Evolutionary conservation across 176 grass and related monocot species (phyloP).

Genomic region (Elaeis guineensis): DNA sequence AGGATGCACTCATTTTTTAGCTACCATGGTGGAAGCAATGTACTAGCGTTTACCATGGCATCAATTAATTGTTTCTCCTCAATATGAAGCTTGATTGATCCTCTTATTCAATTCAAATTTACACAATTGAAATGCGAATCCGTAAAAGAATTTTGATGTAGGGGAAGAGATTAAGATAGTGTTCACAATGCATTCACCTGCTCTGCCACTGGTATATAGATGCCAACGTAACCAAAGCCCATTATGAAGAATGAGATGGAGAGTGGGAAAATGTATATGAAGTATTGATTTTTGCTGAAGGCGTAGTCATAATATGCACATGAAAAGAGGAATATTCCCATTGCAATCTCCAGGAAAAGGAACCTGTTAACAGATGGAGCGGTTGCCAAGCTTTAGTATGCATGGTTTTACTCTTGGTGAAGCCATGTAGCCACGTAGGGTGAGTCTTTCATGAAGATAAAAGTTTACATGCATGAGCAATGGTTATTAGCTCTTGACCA

Average conservation of each 20-base stretch:
- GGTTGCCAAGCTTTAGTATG: neutral
- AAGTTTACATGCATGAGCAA: too few relatives aligned
- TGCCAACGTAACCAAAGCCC: conserved; percentile 66
- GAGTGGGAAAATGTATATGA: conserved; percentile 57
- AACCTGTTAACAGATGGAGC: conserved; percentile 30
- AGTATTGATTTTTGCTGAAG: conserved; percentile 26
- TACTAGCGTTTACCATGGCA: too few relatives aligned
- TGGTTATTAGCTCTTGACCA: too few relatives aligned
- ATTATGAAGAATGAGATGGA: conserved; percentile 47
- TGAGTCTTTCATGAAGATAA: too few relatives aligned
- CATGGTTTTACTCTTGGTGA: too few relatives aligned
- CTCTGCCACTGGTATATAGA: conserved; percentile 38
- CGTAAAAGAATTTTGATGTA: conserved; percentile 7
- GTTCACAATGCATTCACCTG: neutral
- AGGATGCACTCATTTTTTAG: too few relatives aligned
- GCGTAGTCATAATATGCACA: conserved; percentile 43
- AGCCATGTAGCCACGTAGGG: too few relatives aligned
- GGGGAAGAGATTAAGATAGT: neutral
- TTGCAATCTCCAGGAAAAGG: conserved; percentile 37
- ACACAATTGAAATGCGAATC: too few relatives aligned
- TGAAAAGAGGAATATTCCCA: conserved; percentile 38
- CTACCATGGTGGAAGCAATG: too few relatives aligned
- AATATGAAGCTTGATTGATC: neutral
- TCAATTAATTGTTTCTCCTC: too few relatives aligned
- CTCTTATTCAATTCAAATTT: neutral